Percentiles rank a stretch among this genome's conserved stretches.
Conservation (phyloP, 208 protist species). For the Spongospora subterranea region DNA sequence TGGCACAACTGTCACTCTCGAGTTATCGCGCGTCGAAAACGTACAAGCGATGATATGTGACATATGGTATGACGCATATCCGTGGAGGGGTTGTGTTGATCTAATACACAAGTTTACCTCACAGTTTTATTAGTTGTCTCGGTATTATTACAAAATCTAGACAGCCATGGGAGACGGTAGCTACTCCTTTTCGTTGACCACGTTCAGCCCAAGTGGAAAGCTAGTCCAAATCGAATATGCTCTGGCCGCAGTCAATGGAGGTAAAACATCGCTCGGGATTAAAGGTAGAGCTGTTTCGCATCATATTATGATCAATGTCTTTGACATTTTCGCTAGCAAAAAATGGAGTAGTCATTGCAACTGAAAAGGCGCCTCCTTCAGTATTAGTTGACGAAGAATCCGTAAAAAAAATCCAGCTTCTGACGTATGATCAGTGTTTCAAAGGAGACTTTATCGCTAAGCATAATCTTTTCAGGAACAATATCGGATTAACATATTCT, state of each 20-base stretch:
- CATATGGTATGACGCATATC: no score
- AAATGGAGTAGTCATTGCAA: constrained; percentile 98
- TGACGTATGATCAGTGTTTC: constrained; percentile 64
- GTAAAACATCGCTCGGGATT: constrained; percentile 86
- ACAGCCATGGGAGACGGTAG: constrained; percentile 26
- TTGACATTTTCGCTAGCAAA: constrained; percentile 73
- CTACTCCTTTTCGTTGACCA: constrained; percentile 95
- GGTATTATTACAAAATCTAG: no score
- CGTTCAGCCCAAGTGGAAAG: constrained; percentile 99
- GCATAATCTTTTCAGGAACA: constrained; percentile 71
- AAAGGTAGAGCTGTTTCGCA: constrained; percentile 74
- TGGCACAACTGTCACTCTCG: no score
- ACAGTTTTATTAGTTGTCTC: no score
- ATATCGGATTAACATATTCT: constrained; percentile 95
- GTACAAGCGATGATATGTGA: no score
- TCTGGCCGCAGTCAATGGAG: constrained; percentile 88
- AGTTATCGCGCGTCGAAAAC: no score
- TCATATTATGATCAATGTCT: not conserved
- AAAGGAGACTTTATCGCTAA: not conserved
- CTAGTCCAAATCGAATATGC: constrained; percentile 99
- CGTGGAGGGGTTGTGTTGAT: no score
- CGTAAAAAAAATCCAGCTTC: constrained; percentile 90
- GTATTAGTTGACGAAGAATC: constrained; percentile 90
- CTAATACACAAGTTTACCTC: no score
- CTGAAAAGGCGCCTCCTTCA: constrained; percentile 96